Evolutionary conservation across 352 stramenopile genomes (phyloP).

Genomic region (Phytophthora chlamydospora): DNA sequence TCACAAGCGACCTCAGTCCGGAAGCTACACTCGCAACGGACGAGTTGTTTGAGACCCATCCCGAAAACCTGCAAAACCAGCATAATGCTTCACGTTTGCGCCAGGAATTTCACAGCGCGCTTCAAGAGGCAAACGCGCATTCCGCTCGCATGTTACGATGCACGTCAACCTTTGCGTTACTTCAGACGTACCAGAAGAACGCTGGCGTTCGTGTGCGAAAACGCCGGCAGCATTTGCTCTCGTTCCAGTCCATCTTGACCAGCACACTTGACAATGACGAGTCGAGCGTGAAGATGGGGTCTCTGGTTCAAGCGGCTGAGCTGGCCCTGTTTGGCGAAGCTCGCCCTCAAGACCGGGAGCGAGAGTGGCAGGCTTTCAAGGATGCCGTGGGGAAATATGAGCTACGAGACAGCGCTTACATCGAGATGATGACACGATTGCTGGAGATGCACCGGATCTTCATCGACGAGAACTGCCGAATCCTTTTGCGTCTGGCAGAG

Average conservation of each 20-base stretch:
- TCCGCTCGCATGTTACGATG: slow-evolving; percentile 18
- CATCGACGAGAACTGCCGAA: slow-evolving; percentile 34
- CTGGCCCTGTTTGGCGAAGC: slow-evolving; percentile 22
- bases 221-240: slow-evolving; percentile 17
- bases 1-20: slow-evolving; percentile 18
- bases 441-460: slow-evolving; percentile 47
- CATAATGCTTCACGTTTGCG: slow-evolving; percentile 23
- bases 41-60: slow-evolving; percentile 29
- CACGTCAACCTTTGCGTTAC: slow-evolving; percentile 23
- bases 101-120: slow-evolving; percentile 14
- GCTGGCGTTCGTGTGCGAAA: slow-evolving; percentile 14
- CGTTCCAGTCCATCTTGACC: slow-evolving; percentile 10
- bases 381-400: slow-evolving; percentile 26
- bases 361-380: slow-evolving; percentile 31
- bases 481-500: background rate
- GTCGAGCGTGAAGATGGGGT: background rate
- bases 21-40: slow-evolving; percentile 12
- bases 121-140: slow-evolving; percentile 17
- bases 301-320: slow-evolving; percentile 16
- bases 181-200: slow-evolving; percentile 33
- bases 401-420: slow-evolving; percentile 22
- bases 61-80: slow-evolving; percentile 30
- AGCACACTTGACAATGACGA: background rate
- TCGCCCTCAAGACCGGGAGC: slow-evolving; percentile 19
- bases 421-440: slow-evolving; percentile 19